Percentiles rank a stretch among this genome's conserved stretches.
phyloP scores from a whole-genome alignment of 2,329 filamentous ascomycete genomes.

The Beauveria pseudobassiana region DNA sequence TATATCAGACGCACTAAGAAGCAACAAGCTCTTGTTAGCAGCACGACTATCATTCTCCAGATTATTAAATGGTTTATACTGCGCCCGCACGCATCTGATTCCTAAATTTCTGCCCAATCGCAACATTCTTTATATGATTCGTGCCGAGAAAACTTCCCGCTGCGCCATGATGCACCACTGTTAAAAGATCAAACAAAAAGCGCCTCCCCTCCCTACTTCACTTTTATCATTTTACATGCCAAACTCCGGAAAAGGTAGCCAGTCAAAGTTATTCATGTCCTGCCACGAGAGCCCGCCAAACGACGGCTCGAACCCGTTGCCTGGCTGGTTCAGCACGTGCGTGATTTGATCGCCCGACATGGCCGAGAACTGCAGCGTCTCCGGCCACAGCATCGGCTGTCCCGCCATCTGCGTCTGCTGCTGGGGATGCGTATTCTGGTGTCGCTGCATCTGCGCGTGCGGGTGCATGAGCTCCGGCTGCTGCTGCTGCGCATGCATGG shows the following conservation, averaged over 20 bases:
- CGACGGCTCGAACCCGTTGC: conserved; percentile 48
- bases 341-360: conserved; percentile 65
- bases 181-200: no score
- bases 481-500: background rate
- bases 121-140: no score
- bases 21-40: no score
- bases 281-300: conserved; percentile 51
- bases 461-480: conserved; percentile 1
- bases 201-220: background rate
- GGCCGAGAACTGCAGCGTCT: conserved; percentile 54
- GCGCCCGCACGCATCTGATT: no score
- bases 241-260: conserved; percentile 46
- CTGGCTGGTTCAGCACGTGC: conserved; percentile 57
- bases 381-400: conserved; percentile 32
- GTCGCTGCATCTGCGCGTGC: background rate
- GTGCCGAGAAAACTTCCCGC: no score
- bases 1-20: no score
- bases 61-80: no score
- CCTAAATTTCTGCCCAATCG: no score
- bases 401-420: conserved; percentile 17
- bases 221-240: conserved; percentile 19
- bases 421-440: background rate
- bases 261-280: conserved; percentile 51
- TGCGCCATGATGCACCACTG: no score
- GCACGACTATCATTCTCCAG: no score